Evolutionary conservation across 2,329 filamentous ascomycete species (phyloP), one percentile per base, ranked within the genome.

Genomic region (Sporothrix phasma): DNA sequence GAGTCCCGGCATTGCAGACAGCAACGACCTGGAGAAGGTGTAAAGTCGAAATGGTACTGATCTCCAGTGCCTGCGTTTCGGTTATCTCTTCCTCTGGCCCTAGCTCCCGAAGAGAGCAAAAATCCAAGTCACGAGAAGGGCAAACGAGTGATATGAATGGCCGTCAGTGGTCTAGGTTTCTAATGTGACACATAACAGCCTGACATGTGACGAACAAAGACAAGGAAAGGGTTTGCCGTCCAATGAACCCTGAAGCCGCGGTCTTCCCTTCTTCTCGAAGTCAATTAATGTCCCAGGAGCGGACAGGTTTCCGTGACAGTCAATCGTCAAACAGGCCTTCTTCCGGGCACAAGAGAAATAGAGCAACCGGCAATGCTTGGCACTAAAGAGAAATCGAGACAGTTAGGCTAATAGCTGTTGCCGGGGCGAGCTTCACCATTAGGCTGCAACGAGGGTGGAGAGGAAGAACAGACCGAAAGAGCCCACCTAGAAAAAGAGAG

Each of bases 1-100:
- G 46, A 70, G 66, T 24, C 69, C 69, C 3, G 66, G 62, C 68
- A 69, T 70, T 3, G 54, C 60, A 26, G 41, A 4, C 13, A 41
- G 29, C 0, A 19, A 31, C 2, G 29, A 46, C 13, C 10, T 29
- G 43, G 31, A 43, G 8, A 37, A 13, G 31, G 29, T 43, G 22
- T 49, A 10, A 19, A 34, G 47, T 37, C 15, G 11, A n/a, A 26
- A 51, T n/a, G 7, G n/a, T 24, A 7, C 15, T 15, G 26, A n/a
- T 47, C n/a, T 6, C n/a, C 3, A 19, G 19, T 45, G n/a, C 19
- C 41, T 45, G 41, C 10, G 41, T 45, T 45, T n/a, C n/a, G n/a
- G 41, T 45, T 19, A 7, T 8, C 41, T 45, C 19, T 47, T 17
- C 13, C 45, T 47, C 11, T 26, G 4, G 5, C 45, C 11, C 11